Evolutionary conservation across 345 rosid species (phyloP).

Genomic region (Eucalyptus cloeziana): DNA sequence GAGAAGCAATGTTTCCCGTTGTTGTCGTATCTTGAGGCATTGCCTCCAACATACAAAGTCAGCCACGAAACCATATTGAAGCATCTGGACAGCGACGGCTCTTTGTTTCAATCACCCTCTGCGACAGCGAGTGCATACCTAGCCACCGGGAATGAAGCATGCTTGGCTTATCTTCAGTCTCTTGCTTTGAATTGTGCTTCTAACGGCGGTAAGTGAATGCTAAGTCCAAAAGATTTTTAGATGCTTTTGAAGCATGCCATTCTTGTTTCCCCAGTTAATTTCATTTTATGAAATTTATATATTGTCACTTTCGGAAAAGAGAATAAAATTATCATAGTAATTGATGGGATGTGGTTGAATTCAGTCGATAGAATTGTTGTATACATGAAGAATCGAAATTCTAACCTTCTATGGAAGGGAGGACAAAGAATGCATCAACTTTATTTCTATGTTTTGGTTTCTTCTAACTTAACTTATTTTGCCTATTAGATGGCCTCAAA

Average conservation of each 20-base stretch:
- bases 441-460: neutral
- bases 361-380: neutral
- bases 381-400: neutral
- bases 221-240: neutral
- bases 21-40: slow-evolving; percentile 33
- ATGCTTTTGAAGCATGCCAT: neutral
- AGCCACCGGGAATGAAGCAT: slow-evolving; percentile 36
- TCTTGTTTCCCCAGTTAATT: neutral
- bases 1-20: slow-evolving; percentile 17
- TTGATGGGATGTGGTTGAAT: neutral
- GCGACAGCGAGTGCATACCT: slow-evolving; percentile 57
- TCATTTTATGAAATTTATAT: neutral
- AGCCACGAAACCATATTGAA: slow-evolving; percentile 7
- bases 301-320: neutral
- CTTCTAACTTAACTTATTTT: neutral
- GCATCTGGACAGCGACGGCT: slow-evolving; percentile 26
- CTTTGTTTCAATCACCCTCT: slow-evolving; percentile 54
- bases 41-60: slow-evolving; percentile 5
- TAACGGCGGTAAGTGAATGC: slow-evolving; percentile 22
- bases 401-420: neutral
- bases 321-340: neutral
- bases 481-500: neutral
- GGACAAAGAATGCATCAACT: neutral
- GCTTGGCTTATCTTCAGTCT: slow-evolving; percentile 31
- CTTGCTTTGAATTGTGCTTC: slow-evolving; percentile 13